phyloP scores from a whole-genome alignment of 2,329 filamentous ascomycete genomes.

The Graphilbum ipis-grandicollis region DNA sequence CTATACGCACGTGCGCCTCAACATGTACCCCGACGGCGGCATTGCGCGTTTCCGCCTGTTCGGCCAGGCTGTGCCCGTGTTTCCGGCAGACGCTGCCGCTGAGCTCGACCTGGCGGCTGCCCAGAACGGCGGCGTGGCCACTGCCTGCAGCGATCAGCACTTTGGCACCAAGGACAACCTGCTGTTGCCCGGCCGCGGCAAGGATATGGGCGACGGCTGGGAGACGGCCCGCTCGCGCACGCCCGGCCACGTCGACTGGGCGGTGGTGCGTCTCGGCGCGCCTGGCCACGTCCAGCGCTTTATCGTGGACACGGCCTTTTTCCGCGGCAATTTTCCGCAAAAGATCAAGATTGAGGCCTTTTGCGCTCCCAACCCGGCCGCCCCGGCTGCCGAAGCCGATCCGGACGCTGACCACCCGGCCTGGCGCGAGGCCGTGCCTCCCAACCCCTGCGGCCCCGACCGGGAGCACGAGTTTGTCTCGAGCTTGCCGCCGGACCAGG shows the following conservation, averaged over 20 bases:
- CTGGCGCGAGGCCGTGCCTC: constrained; percentile 49
- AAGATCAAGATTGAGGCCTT: constrained; percentile 51
- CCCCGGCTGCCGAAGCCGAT: constrained; percentile 36
- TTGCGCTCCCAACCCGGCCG: constrained; percentile 30
- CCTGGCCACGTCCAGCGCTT: constrained; percentile 47
- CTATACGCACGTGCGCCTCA: constrained; percentile 64
- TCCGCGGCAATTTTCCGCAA: constrained; percentile 70
- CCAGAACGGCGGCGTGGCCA: constrained; percentile 60
- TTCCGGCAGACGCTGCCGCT: constrained; percentile 46
- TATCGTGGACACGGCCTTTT: constrained; percentile 67
- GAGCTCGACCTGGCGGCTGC: constrained; percentile 63
- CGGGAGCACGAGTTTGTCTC: constrained; percentile 50
- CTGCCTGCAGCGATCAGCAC: constrained; percentile 67
- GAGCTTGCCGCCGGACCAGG: constrained; percentile 31
- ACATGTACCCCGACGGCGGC: constrained; percentile 76
- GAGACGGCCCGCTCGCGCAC: constrained; percentile 62
- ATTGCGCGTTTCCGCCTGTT: constrained; percentile 68
- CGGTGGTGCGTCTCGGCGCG: constrained; percentile 56
- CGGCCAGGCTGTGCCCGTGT: constrained; percentile 59
- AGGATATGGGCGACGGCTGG: constrained; percentile 82
- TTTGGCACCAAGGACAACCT: constrained; percentile 49
- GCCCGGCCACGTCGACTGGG: constrained; percentile 62
- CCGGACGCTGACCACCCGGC: constrained; percentile 36
- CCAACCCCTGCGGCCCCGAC: constrained; percentile 56
- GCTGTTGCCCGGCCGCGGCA: constrained; percentile 26